Conservation (phyloP, 2,329 filamentous ascomycete species). For the Aspergillus puulaauensis region DNA sequence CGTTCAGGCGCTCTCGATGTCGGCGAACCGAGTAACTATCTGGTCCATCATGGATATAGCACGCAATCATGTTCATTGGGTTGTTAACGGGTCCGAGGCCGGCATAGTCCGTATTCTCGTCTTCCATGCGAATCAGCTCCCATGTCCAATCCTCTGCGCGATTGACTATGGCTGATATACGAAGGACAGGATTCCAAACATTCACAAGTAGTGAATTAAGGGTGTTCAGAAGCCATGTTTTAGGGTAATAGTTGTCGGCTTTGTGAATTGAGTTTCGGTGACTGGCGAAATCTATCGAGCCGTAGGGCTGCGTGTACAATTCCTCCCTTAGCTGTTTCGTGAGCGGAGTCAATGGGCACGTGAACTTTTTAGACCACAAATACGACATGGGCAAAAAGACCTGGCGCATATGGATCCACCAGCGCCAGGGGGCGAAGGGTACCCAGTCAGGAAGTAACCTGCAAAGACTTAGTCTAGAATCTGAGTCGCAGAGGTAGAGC, state of each 20-base stretch:
- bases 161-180: slow-evolving; percentile 63
- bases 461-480: slow-evolving; percentile 11
- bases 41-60: slow-evolving; percentile 81
- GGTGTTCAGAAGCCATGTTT: slow-evolving; percentile 76
- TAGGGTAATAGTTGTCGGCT: slow-evolving; percentile 89
- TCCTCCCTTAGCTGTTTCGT: slow-evolving; percentile 74
- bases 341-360: slow-evolving; percentile 71
- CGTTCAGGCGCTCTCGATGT: slow-evolving; percentile 77
- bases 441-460: slow-evolving; percentile 83
- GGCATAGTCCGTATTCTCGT: slow-evolving; percentile 86
- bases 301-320: slow-evolving; percentile 76
- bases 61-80: slow-evolving; percentile 84
- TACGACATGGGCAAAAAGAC: slow-evolving; percentile 94
- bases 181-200: slow-evolving; percentile 76
- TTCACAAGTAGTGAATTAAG: slow-evolving; percentile 77
- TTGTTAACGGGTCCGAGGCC: slow-evolving; percentile 86
- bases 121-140: slow-evolving; percentile 83
- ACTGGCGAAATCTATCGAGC: slow-evolving; percentile 71
- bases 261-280: slow-evolving; percentile 81
- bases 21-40: slow-evolving; percentile 68
- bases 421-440: slow-evolving; percentile 85
- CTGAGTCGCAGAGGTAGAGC: background rate
- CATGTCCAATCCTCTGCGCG: slow-evolving; percentile 79
- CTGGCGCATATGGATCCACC: slow-evolving; percentile 98
- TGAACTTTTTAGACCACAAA: slow-evolving; percentile 80